Evolutionary conservation across 331 rosid species (phyloP), one percentile per base, ranked within the genome.

Genomic region (Dryas integrifolia): DNA sequence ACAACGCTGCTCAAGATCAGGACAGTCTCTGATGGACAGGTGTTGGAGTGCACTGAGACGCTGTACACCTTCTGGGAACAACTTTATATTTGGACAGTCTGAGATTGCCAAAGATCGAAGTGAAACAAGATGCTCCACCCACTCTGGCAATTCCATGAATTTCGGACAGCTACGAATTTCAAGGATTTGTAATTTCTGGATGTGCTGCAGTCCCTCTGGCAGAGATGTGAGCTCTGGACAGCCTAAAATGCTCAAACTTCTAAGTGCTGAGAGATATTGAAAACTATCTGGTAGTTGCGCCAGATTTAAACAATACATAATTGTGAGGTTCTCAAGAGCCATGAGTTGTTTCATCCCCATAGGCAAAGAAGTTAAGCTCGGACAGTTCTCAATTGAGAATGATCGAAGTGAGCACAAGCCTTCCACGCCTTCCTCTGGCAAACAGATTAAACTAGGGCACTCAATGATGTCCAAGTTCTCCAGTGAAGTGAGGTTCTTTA

Each of bases 341-440:
- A 60, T n/a, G 12, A 80, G 74, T 47, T 46, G 15, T 58, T 72
- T 69, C 75, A 72, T 50, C 46, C 61, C 64, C 10, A 9, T 41
- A 7, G 81, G 72, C 58, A 81, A 66, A 15, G 69, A 58, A 13
- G 63, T 9, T 12, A 81, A 59, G 60, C 58, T 15, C 16, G 51
- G 2, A 16, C 78, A 81, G n/a, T 81, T 81, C 73, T 81, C 72
- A 70, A 81, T 53, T 10, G 84, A 80, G 24, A 80, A 58, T 10
- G 81, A 70, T 15, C 65, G 60, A n/a, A 80, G 81, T 4, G 70
- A 46, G 60, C 44, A 67, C 65, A 80, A 9, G 24, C 69, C 72
- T 50, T 24, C 7, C 7, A 80, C 58, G 30, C 68, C 43, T 5
- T 80, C 64, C 18, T 58, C 84, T 0, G 78, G 81, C 62, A 71